Base-by-base conservation (phyloP, 2,329 filamentous ascomycete species). In the Fusarium sp. region DNA sequence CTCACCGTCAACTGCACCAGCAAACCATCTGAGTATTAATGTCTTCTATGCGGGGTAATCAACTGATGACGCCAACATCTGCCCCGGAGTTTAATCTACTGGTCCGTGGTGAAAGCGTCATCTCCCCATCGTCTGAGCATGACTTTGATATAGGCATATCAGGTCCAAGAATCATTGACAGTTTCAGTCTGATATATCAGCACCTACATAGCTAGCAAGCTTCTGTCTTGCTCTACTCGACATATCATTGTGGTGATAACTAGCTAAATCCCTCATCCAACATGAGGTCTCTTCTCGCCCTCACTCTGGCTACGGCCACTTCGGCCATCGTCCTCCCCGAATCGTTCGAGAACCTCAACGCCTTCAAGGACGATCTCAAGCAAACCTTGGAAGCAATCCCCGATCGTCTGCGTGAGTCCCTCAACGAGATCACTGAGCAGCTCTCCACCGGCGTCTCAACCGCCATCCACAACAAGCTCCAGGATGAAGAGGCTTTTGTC, bases 251-350 rank as follows among this genome's bases (percentile, higher is more conserved):
- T 32, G 38, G n/a, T 17, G 47, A 10, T 43, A 27, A 6, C 19
- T 19, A 19, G 4, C 19, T 19, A 19, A 3, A 37, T 19, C 10
- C 17, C 21, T 27, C 14, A 33, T 13, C 11, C 41, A 57, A 17
- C 2, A 69, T 69, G 67, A 69, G 52, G 45, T 62, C 66, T 38
- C 31, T 63, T 42, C 2, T 57, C 14, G 37, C 60, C 9, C 52
- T 68, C 10, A 57, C 66, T 6, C n/a, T 67, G 33, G 60, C 63
- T 19, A 51, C 67, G 45, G 65, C 67, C 45, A 57, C 59, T 1
- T 66, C 67, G 23, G 67, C 67, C 2, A 37, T 69, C 3, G 62
- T 65, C 31, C 56, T 69, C 2, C 60, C 60, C 6, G 58, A 69
- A 5, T 46, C 57, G 0, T 29, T 63, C 2, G 48, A 49, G 1